Evolutionary conservation across 2,329 filamentous ascomycete genomes (phyloP).

Genomic region (Plenodomus biglobosus): DNA sequence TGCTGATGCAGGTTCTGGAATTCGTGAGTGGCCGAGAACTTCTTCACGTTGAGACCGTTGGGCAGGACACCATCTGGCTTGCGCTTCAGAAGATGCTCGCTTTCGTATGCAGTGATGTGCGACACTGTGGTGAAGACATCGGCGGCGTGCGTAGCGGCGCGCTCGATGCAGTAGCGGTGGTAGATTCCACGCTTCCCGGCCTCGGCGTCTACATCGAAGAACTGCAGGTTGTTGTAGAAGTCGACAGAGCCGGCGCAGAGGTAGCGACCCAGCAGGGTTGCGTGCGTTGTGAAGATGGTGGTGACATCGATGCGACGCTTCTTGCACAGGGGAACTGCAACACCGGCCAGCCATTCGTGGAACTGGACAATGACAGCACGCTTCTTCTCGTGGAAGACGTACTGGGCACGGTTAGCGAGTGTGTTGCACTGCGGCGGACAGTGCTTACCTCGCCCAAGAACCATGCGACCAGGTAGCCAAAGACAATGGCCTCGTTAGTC

Average conservation of each 20-base stretch:
- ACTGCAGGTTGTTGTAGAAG: conserved; percentile 98
- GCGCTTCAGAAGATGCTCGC: conserved; percentile 93
- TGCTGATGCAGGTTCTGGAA: conserved; percentile 98
- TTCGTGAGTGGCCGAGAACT: conserved; percentile 97
- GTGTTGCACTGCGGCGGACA: background rate
- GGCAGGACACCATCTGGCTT: conserved; percentile 96
- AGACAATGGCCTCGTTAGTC: conserved; percentile 96
- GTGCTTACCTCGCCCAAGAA: conserved; percentile 84
- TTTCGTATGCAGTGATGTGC: conserved; percentile 97
- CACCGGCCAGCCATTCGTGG: conserved; percentile 97
- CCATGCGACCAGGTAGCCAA: conserved; percentile 97
- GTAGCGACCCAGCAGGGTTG: conserved; percentile 91
- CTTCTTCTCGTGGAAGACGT: conserved; percentile 87
- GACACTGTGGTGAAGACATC: conserved; percentile 99
- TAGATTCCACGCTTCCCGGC: conserved; percentile 98
- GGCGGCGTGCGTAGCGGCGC: conserved; percentile 84
- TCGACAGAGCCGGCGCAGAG: conserved; percentile 96
- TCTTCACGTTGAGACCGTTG: conserved; percentile 96
- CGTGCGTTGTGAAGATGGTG: conserved; percentile 98
- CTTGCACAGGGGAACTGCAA: conserved; percentile 87
- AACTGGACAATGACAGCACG: conserved; percentile 96
- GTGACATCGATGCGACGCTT: conserved; percentile 94
- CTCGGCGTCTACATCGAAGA: conserved; percentile 94
- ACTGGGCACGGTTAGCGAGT: conserved; percentile 55
- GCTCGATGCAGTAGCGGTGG: conserved; percentile 97